Conservation (phyloP, 768 basidiomycete species). For the Tulasnella sp. region DNA sequence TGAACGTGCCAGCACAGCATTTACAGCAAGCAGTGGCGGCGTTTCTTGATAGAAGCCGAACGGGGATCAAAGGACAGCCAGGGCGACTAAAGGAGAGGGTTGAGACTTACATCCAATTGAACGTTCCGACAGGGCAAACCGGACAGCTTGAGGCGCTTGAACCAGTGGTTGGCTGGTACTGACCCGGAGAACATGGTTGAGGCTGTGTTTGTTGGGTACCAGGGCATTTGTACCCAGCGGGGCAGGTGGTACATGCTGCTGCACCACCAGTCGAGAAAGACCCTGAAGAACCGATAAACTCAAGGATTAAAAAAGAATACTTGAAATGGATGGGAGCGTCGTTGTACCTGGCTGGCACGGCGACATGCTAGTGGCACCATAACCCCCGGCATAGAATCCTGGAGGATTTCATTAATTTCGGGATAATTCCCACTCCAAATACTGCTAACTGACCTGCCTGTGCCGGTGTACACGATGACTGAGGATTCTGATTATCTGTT, state of each 20-base stretch:
- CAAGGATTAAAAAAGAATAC: not conserved
- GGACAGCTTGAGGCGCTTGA: not conserved
- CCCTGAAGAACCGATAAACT: not conserved
- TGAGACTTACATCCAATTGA: constrained; percentile 8
- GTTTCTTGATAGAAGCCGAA: not conserved
- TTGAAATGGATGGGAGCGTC: not conserved
- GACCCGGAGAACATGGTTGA: not conserved
- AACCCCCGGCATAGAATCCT: no score
- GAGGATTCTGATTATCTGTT: no score
- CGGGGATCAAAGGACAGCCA: not conserved
- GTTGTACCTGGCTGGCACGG: no score
- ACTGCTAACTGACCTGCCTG: no score
- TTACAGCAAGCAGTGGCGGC: constrained; percentile 6
- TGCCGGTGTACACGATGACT: no score
- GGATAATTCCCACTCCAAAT: no score
- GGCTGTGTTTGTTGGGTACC: not conserved
- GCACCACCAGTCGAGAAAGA: not conserved
- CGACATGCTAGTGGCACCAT: no score
- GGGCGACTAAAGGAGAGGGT: not conserved
- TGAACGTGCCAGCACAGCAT: constrained; percentile 11
- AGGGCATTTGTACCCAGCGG: not conserved
- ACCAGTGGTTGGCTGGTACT: not conserved
- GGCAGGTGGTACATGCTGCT: not conserved
- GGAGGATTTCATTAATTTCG: no score
- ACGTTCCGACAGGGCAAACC: not conserved